Base-by-base conservation (phyloP, 371 early-diverging fungal species). In the Parasitella parasitica region DNA sequence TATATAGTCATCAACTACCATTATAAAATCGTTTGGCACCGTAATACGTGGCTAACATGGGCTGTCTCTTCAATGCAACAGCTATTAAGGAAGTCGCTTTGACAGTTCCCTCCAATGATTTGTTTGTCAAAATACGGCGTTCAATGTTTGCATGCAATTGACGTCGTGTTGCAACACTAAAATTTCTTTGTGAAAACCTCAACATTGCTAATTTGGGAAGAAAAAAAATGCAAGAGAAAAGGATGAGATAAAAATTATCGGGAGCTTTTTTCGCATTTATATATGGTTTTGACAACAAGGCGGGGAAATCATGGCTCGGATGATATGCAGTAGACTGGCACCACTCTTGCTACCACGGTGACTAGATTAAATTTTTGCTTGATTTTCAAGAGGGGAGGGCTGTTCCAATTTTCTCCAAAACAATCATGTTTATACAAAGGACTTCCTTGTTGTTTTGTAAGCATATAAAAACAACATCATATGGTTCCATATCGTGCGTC, bases 21-120 rank as follows among this genome's bases (percentile, higher is more conserved):
- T 53, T 54, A 26, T 64, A 64, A 38, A 64, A 64, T 30, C 65
- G 34, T 49, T 64, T 64, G 3, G 48, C 30, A 2, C 54, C 20
- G 13, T 18, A 16, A 48, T 54, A 59, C 11, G 38, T 24, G 27
- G n/a, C 32, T 41, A 27, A 0, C 49, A 30, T 32, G 39, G 50
- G 51, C n/a, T 36, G 50, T 16, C 18, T 37, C 13, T 43, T 57
- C 4, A 57, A 13, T 20, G 57, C 48, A 3, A 37, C 30, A 16
- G 38, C 35, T 11, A 48, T 6, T 36, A 61, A 43, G 3, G 36
- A 18, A 8, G 41, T n/a, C 9, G 4, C 37, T 49, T 27, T 59
- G 59, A 59, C 37, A 28, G 22, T 49, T 27, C 54, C n/a, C 15
- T 12, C 12, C 20, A 20, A 18, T 20, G 18, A 20, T 41, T 18